phyloP scores from a whole-genome alignment of 2,329 filamentous ascomycete genomes.

The Apiospora rasikravindrae region DNA sequence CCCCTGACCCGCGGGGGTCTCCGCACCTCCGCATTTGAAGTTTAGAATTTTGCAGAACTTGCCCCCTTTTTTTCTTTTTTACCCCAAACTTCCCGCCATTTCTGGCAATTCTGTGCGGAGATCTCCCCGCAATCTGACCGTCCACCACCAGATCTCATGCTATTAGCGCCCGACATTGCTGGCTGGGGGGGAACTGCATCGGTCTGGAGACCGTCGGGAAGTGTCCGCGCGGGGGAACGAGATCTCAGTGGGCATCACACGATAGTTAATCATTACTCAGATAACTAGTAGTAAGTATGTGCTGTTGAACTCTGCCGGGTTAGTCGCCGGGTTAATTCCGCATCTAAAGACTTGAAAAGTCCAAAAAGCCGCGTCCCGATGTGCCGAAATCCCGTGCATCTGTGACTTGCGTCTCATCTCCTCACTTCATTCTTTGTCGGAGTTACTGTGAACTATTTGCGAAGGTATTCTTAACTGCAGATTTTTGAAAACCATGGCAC shows the following conservation, averaged over 20 bases:
- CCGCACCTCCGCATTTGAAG: not conserved
- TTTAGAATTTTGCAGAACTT: not conserved
- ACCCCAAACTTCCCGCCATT: not conserved
- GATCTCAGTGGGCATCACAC: not conserved
- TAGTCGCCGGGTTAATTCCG: not conserved
- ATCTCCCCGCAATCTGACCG: not conserved
- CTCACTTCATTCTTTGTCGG: not conserved
- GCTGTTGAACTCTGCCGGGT: not conserved
- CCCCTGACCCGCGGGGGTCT: not conserved
- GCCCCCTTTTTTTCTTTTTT: not conserved
- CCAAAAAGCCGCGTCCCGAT: not conserved
- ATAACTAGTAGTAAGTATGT: not conserved
- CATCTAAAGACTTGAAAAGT: not conserved
- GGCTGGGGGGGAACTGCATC: not conserved
- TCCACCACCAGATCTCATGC: not conserved
- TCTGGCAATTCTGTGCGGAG: not conserved
- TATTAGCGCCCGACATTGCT: not conserved
- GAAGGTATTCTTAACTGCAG: not conserved
- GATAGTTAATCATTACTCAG: not conserved
- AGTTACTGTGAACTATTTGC: not conserved
- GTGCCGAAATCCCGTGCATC: not conserved
- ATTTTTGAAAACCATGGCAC: constrained; percentile 8
- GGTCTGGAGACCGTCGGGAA: not conserved
- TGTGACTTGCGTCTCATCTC: not conserved
- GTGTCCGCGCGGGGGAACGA: not conserved